Evolutionary conservation across 441 rosid species (phyloP).

Genomic region (Populus hybrid): DNA sequence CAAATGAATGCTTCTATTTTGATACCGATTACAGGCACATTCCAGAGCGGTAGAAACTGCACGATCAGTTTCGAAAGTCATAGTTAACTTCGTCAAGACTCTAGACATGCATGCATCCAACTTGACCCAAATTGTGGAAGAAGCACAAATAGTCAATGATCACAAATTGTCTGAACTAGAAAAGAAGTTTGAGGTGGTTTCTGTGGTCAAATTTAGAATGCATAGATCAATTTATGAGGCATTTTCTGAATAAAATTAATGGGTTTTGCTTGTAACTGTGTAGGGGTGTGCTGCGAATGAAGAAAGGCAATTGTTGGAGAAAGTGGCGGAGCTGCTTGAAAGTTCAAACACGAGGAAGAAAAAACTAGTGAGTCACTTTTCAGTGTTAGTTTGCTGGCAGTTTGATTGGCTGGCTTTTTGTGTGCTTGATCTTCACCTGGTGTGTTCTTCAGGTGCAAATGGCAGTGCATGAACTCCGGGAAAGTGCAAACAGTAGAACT

Average conservation of each 20-base stretch:
- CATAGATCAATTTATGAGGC: background rate
- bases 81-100: slow-evolving; percentile 68
- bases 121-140: slow-evolving; percentile 68
- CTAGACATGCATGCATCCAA: slow-evolving; percentile 69
- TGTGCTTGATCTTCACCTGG: slow-evolving; percentile 2
- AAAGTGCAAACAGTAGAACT: slow-evolving; percentile 73
- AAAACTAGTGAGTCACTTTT: slow-evolving; percentile 36
- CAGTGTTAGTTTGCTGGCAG: background rate
- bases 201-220: slow-evolving; percentile 8
- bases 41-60: slow-evolving; percentile 77
- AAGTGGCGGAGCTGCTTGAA: slow-evolving; percentile 81
- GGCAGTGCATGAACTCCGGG: slow-evolving; percentile 85
- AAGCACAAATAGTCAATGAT: slow-evolving; percentile 78
- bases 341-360: slow-evolving; percentile 86
- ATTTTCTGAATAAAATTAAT: background rate
- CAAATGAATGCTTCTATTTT: slow-evolving; percentile 9
- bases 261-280: slow-evolving; percentile 20
- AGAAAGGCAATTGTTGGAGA: slow-evolving; percentile 81
- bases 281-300: slow-evolving; percentile 78
- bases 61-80: slow-evolving; percentile 70
- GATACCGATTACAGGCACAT: slow-evolving; percentile 59
- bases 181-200: slow-evolving; percentile 83
- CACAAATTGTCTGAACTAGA: slow-evolving; percentile 69
- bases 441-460: slow-evolving; percentile 61
- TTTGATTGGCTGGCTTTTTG: slow-evolving; percentile 1